Conservation (phyloP, 2,329 filamentous ascomycete genomes). For the Samsoniella hepiali region DNA sequence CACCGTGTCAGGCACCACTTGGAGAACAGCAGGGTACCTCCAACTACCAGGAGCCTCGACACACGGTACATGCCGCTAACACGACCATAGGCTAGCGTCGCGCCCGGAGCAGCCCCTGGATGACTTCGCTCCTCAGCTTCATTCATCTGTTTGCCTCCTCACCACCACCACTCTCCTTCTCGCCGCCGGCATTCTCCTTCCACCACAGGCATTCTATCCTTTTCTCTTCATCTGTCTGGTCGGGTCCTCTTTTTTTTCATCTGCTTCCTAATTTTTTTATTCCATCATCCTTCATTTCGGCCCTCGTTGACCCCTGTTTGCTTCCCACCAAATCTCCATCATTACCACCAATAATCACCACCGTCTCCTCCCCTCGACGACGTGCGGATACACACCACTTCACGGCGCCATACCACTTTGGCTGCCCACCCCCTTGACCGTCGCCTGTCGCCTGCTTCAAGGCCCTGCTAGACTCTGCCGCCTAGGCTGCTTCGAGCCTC, state of each 20-base stretch:
- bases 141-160: conserved; percentile 11
- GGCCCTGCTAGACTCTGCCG: conserved; percentile 11
- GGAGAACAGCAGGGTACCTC: neutral
- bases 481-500: conserved; percentile 15
- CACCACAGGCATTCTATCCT: conserved; percentile 2
- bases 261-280: neutral
- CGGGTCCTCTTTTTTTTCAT: neutral
- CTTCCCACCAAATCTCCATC: conserved; percentile 14
- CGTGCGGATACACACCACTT: conserved; percentile 13
- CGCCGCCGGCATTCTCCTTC: neutral
- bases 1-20: conserved; percentile 1
- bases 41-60: neutral
- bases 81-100: neutral
- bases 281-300: neutral
- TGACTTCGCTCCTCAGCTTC: conserved; percentile 6
- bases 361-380: conserved; percentile 2
- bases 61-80: conserved; percentile 5
- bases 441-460: neutral
- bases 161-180: conserved; percentile 1
- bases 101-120: conserved; percentile 14
- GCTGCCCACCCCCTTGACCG: conserved; percentile 9
- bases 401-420: conserved; percentile 1
- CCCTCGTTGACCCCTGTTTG: conserved; percentile 12
- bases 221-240: conserved; percentile 8
- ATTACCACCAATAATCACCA: conserved; percentile 15